Base-by-base conservation (phyloP, 2,329 filamentous ascomycete genomes). In the Colletotrichum destructivum region DNA sequence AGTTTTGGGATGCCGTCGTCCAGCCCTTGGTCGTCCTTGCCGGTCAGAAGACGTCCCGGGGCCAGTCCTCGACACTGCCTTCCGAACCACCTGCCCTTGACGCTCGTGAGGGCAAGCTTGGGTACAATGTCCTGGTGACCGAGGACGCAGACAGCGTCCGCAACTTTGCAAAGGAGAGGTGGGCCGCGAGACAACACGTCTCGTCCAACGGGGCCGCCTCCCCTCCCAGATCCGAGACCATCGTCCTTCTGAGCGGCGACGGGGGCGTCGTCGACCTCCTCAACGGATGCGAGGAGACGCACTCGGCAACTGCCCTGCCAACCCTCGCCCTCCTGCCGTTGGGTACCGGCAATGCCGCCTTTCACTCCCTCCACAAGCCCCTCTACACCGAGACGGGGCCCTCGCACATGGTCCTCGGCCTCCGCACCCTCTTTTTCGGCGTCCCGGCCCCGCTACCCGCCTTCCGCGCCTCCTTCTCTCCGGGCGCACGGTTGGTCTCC, bases 161-260 rank as follows among this genome's bases (percentile, higher is more conserved):
- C 7, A 84, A 92, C 1, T 89, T 97, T 64, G 89, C 92, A 0
- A 76, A 74, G 3, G 56, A 75, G 2, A 75, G 85, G 15, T 80
- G 82, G 77, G 77, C 80, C 26, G 82, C 68, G 66, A 81, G 62
- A 2, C 16, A 85, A 7, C 18, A 55, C 1, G 75, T 60, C 11
- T 21, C 51, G 2, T n/a, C 44, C 1, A 16, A 79, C n/a, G 67
- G 26, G 31, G 31, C 31, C 3, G 46, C 66, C 38, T 40, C 69
- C 6, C 46, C 42, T 31, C 49, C 69, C n/a, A 66, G 73, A 63
- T 63, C 74, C 38, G 62, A 91, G 77, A 91, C 91, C 0, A 86
- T 98, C 35, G 82, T 98, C 40, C 87, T 98, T 15, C 86, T 98
- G 6, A 96, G 93, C 60, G 96, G 96, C 8, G 96, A 98, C 80